These are phyloP conservation scores for Pseudogymnoascus sp. DNA, from an alignment of 2,329 filamentous ascomycete genomes.

Conservation along the genomic window DNA sequence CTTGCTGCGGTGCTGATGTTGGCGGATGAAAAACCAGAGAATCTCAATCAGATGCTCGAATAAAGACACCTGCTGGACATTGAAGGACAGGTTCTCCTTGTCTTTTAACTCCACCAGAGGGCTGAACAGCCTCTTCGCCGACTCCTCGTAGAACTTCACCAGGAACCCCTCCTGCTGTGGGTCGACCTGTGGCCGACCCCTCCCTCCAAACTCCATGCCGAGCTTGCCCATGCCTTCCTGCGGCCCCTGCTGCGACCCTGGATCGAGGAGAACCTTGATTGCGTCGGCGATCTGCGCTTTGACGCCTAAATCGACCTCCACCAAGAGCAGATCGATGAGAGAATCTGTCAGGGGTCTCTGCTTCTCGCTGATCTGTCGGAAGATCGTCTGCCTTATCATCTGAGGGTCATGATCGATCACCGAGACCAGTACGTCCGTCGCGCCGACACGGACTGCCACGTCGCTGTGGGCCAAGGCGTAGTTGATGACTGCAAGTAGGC, in stretches of 20 bases:
- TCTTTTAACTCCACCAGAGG: conserved; percentile 76
- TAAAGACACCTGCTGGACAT: conserved; percentile 78
- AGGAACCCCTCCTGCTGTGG: conserved; percentile 82
- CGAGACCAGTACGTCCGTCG: conserved; percentile 86
- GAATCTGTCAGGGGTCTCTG: conserved; percentile 82
- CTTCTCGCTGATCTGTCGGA: conserved; percentile 84
- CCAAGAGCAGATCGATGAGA: conserved; percentile 81
- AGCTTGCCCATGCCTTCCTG: conserved; percentile 56
- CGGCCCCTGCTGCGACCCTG: conserved; percentile 52
- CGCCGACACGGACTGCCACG: conserved; percentile 79
- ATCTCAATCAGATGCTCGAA: conserved; percentile 90
- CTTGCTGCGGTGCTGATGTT: conserved; percentile 80
- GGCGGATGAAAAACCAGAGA: conserved; percentile 85
- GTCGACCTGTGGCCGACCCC: conserved; percentile 53
- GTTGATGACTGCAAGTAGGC: conserved; percentile 82
- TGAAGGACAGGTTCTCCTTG: conserved; percentile 61
- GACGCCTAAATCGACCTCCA: conserved; percentile 87
- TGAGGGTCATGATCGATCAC: conserved; percentile 93
- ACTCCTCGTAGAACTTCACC: conserved; percentile 81
- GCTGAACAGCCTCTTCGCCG: conserved; percentile 76
- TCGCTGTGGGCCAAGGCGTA: conserved; percentile 83
- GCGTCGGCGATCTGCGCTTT: conserved; percentile 94
- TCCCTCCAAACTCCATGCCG: conserved; percentile 61
- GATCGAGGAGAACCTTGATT: conserved; percentile 84
- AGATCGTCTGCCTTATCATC: conserved; percentile 89